Evolutionary conservation across 1,139 yeast genomes (phyloP).

Genomic region (Scheffersomyces segobiensis): DNA sequence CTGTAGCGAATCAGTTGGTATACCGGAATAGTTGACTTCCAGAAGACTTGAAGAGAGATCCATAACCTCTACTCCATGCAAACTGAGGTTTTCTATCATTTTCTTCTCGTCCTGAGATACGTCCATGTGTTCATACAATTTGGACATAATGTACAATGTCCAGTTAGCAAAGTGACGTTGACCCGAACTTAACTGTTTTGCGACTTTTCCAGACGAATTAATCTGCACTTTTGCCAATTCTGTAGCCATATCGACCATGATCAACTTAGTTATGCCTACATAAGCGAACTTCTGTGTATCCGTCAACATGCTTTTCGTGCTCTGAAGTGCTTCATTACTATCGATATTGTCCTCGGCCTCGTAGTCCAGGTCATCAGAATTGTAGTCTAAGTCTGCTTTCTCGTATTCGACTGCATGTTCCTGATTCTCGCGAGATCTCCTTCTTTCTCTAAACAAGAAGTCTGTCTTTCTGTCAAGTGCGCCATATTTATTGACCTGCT

Average conservation of each 20-base stretch:
- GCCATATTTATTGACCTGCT: constrained; percentile 77
- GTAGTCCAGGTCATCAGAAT: constrained; percentile 20
- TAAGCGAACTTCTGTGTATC: constrained; percentile 92
- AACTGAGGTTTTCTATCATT: constrained; percentile 86
- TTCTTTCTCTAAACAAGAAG: constrained; percentile 58
- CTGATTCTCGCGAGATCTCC: constrained; percentile 9
- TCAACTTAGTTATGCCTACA: constrained; percentile 77
- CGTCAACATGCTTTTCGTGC: constrained; percentile 78
- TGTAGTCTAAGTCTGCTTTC: constrained; percentile 24
- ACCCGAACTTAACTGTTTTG: constrained; percentile 62
- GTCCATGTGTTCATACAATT: constrained; percentile 81
- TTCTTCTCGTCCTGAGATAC: constrained; percentile 68
- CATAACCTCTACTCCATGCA: constrained; percentile 75
- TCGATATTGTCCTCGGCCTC: constrained; percentile 44
- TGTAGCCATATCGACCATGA: constrained; percentile 80
- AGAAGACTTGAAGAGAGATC: constrained; percentile 68
- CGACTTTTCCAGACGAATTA: constrained; percentile 51
- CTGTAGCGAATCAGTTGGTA: constrained; percentile 10
- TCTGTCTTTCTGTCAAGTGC: constrained; percentile 81
- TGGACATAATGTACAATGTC: constrained; percentile 72
- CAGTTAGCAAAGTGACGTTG: constrained; percentile 84
- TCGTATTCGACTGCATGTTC: constrained; percentile 6
- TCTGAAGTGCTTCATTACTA: constrained; percentile 64
- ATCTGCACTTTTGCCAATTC: constrained; percentile 63
- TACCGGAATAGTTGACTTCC: constrained; percentile 30